These are phyloP conservation scores for Aspergillus hiratsukae DNA, from an alignment of 2,329 filamentous ascomycete species.

Conservation along the genomic window DNA sequence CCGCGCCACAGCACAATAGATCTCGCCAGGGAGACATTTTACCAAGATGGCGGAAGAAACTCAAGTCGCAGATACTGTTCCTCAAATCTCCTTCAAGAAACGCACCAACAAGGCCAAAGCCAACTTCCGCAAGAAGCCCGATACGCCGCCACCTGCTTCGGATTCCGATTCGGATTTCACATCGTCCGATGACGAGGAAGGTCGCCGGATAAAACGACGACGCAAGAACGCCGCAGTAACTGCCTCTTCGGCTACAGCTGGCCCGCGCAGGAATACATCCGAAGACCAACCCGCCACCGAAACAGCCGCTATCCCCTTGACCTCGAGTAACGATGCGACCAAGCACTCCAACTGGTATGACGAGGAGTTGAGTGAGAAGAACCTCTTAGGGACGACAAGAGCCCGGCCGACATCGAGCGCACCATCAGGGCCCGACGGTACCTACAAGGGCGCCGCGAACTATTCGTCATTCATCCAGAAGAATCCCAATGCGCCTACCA, in stretches of 20 bases:
- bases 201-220: slow-evolving; percentile 72
- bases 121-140: slow-evolving; percentile 74
- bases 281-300: slow-evolving; percentile 50
- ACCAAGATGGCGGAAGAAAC: slow-evolving; percentile 27
- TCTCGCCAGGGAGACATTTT: neutral
- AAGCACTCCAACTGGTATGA: slow-evolving; percentile 89
- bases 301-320: slow-evolving; percentile 61
- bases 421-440: slow-evolving; percentile 52
- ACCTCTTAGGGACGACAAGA: slow-evolving; percentile 30
- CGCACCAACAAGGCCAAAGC: slow-evolving; percentile 70
- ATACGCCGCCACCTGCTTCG: slow-evolving; percentile 66
- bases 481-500: slow-evolving; percentile 67
- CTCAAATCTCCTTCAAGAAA: slow-evolving; percentile 68
- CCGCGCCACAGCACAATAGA: neutral
- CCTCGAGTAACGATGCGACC: slow-evolving; percentile 76
- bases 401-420: slow-evolving; percentile 13
- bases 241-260: slow-evolving; percentile 51
- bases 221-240: slow-evolving; percentile 66
- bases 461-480: slow-evolving; percentile 72
- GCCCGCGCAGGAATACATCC: slow-evolving; percentile 39
- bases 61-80: slow-evolving; percentile 17
- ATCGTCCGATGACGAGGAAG: slow-evolving; percentile 71
- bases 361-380: slow-evolving; percentile 55
- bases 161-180: slow-evolving; percentile 59
- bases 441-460: slow-evolving; percentile 71